Conservation (phyloP, 2,329 filamentous ascomycete species). For the Paraphoma chrysanthemicola region DNA sequence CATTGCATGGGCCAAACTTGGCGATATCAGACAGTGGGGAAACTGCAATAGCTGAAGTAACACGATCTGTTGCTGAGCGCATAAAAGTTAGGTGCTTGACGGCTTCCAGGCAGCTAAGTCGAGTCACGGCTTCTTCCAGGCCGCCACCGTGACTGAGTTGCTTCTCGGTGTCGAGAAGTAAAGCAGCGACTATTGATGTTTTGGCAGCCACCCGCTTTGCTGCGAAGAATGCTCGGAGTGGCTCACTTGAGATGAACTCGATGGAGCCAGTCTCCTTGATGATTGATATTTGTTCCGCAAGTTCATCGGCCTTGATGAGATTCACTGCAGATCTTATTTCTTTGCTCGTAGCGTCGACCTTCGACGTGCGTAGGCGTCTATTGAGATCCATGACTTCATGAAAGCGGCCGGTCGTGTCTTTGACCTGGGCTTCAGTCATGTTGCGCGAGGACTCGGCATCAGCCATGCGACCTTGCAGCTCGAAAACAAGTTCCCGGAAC, state of each 20-base stretch:
- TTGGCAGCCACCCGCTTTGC: slow-evolving; percentile 92
- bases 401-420: slow-evolving; percentile 85
- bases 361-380: slow-evolving; percentile 88
- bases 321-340: slow-evolving; percentile 90
- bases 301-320: slow-evolving; percentile 86
- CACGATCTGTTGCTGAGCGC: slow-evolving; percentile 80
- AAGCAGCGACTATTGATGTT: slow-evolving; percentile 51
- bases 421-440: slow-evolving; percentile 90
- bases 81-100: slow-evolving; percentile 88
- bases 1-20: slow-evolving; percentile 78
- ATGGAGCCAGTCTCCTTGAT: slow-evolving; percentile 61
- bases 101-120: slow-evolving; percentile 68
- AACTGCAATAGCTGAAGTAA: slow-evolving; percentile 78
- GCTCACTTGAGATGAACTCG: slow-evolving; percentile 73
- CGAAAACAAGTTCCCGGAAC: slow-evolving; percentile 88
- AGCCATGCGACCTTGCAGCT: slow-evolving; percentile 83
- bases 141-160: slow-evolving; percentile 68
- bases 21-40: slow-evolving; percentile 81
- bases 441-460: slow-evolving; percentile 92
- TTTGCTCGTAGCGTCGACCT: slow-evolving; percentile 90
- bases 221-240: slow-evolving; percentile 84
- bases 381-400: slow-evolving; percentile 97
- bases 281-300: slow-evolving; percentile 85
- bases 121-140: slow-evolving; percentile 79
- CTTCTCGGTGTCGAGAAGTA: slow-evolving; percentile 19